Percentiles rank a stretch among this genome's conserved stretches.
phyloP scores from a whole-genome alignment of 108 stramenopile genomes.

The Schizochytrium sp. region DNA sequence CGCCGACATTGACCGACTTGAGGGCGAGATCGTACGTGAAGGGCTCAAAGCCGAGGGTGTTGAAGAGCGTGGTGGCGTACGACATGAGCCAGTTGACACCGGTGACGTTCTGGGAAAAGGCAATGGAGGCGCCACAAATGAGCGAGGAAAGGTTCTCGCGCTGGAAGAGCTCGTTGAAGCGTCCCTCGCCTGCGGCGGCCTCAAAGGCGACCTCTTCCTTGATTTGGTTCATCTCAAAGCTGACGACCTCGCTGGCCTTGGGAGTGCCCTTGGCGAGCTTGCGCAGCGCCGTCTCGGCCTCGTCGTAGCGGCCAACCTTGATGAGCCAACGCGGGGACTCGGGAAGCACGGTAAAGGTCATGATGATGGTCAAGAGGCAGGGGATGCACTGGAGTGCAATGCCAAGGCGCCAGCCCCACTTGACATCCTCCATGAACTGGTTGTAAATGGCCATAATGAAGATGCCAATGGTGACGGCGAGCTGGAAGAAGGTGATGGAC shows the following conservation, averaged over 20 bases:
- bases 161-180: background rate
- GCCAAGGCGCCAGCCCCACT: background rate
- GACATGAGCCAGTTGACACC: constrained; percentile 1
- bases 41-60: background rate
- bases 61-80: background rate
- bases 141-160: background rate
- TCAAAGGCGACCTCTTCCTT: background rate
- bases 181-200: background rate
- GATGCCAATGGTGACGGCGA: constrained; percentile 12
- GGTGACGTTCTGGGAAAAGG: constrained; percentile 12
- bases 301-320: background rate
- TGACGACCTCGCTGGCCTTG: background rate
- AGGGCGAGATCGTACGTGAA: background rate
- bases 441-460: background rate
- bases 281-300: background rate
- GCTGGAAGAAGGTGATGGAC: background rate
- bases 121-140: background rate
- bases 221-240: background rate
- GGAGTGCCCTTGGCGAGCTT: background rate
- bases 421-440: background rate
- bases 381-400: constrained; percentile 18
- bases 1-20: background rate
- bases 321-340: background rate
- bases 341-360: background rate
- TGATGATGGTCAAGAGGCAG: background rate